Base-by-base conservation (phyloP, 2,329 filamentous ascomycete species). In the Calonectria ilicicola region DNA sequence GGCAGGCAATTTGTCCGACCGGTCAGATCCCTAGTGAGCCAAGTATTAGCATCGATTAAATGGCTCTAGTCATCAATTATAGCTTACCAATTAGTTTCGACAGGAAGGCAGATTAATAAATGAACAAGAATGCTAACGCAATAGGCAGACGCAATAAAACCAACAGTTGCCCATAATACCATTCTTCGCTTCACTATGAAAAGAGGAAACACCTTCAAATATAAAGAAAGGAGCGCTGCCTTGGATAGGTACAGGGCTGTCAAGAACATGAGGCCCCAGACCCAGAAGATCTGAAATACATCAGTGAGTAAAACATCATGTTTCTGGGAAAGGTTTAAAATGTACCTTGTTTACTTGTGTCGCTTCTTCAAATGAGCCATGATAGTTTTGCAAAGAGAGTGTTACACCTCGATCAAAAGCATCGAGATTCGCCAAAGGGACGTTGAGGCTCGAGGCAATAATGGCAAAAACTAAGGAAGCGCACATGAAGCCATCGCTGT, bases 111-210 rank as follows among this genome's bases (percentile, higher is more conserved):
- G 32, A 27, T 7, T 8, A 14, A 46, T 3, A 67, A 23, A 21
- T 32, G 21, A 5, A 42, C 19, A 14, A 58, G 17, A n/a, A 67
- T 6, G 2, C 29, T 67, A 3, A 38, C 40, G 15, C 46, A 15
- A 40, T 46, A 67, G 7, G 65, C 49, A 6, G 17, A 14, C 5
- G 40, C 49, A 15, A 29, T 21, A 29, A 46, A 67, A 23, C 19
- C 65, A 35, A 58, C 42, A 2, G 47, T 60, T 9, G 12, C 51
- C 49, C 65, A 67, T 10, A 67, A 40, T 4, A 58, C 21, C n/a
- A 60, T 46, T 46, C 65, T 29, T 35, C 65, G 65, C 51, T 67
- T 67, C 35, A 47, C 12, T 49, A 67, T 67, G 12, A 58, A 67
- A 3, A 23, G 32, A 6, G 65, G 65, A 15, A 67, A 56, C 5